Evolutionary conservation across 2,329 filamentous ascomycete genomes (phyloP).

Genomic region (Phaeomoniella chlamydospora): DNA sequence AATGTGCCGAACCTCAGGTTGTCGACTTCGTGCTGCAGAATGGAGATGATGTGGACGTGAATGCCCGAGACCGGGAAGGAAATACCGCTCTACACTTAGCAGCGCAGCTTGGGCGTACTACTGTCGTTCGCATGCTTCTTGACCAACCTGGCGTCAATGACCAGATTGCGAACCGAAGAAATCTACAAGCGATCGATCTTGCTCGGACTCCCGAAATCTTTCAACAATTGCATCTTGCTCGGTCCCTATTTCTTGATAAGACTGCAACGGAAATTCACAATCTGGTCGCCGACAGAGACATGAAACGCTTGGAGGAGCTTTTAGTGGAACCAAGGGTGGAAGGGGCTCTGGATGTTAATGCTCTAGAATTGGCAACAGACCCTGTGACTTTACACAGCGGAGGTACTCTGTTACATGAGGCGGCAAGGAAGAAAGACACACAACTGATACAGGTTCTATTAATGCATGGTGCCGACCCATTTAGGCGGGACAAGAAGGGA

Average conservation of each 20-base stretch:
- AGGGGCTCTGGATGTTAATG: slow-evolving; percentile 83
- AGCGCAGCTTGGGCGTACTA: slow-evolving; percentile 62
- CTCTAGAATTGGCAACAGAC: slow-evolving; percentile 74
- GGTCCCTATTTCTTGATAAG: slow-evolving; percentile 76
- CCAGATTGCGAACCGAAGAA: slow-evolving; percentile 67
- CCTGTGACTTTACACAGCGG: slow-evolving; percentile 61
- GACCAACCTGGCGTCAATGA: slow-evolving; percentile 79
- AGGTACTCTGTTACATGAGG: slow-evolving; percentile 89
- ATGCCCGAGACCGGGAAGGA: slow-evolving; percentile 80
- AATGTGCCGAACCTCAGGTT: slow-evolving; percentile 84
- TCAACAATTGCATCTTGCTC: slow-evolving; percentile 79
- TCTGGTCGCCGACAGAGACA: slow-evolving; percentile 57
- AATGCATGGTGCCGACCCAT: slow-evolving; percentile 89
- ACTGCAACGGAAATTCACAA: slow-evolving; percentile 76
- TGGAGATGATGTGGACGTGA: slow-evolving; percentile 63
- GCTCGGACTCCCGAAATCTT: slow-evolving; percentile 90
- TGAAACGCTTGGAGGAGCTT: slow-evolving; percentile 63
- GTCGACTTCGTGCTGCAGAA: slow-evolving; percentile 85
- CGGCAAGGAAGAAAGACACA: slow-evolving; percentile 72
- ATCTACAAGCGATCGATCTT: slow-evolving; percentile 74
- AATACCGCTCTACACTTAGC: slow-evolving; percentile 89
- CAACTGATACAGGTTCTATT: slow-evolving; percentile 80
- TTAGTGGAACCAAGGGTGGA: slow-evolving; percentile 76
- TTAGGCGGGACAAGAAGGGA: slow-evolving; percentile 84
- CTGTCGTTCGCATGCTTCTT: slow-evolving; percentile 70